These are phyloP conservation scores for Irpex sp. DNA, from an alignment of 1,284 basidiomycete species.

Conservation along the genomic window DNA sequence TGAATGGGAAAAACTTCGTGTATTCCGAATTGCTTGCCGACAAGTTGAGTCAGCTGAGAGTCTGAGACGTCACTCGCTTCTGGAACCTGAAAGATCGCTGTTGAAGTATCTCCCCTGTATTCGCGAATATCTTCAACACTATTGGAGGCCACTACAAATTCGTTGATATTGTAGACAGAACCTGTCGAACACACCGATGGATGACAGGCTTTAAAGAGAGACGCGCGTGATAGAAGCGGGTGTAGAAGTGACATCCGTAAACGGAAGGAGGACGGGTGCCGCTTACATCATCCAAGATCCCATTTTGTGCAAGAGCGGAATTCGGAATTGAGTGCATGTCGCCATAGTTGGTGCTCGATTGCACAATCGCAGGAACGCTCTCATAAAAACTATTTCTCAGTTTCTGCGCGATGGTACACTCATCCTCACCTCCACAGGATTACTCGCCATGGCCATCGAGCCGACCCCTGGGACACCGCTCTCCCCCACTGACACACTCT, in stretches of 20 bases:
- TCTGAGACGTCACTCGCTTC: no score
- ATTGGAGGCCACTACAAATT: no score
- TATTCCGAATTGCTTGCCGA: neutral
- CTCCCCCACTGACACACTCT: conserved; percentile 28
- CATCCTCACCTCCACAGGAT: neutral
- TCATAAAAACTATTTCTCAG: neutral
- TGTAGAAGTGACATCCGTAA: neutral
- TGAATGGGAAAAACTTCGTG: no score
- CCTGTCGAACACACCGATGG: neutral
- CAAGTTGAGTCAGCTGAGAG: no score
- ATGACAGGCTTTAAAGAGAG: no score
- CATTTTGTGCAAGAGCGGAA: neutral
- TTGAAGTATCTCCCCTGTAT: no score
- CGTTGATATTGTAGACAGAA: neutral
- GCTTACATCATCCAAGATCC: neutral
- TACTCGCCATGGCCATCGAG: conserved; percentile 20
- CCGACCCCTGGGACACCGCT: conserved; percentile 25
- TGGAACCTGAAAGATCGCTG: no score
- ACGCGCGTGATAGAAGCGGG: no score
- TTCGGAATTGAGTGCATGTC: conserved; percentile 2
- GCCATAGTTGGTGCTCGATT: conserved; percentile 9
- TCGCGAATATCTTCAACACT: no score
- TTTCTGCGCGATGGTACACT: neutral
- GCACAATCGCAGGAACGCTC: conserved; percentile 4
- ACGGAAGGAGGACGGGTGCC: neutral